Evolutionary conservation across 495 filamentous ascomycete genomes (phyloP).

Genomic region (Talaromyces proteolyticus): DNA sequence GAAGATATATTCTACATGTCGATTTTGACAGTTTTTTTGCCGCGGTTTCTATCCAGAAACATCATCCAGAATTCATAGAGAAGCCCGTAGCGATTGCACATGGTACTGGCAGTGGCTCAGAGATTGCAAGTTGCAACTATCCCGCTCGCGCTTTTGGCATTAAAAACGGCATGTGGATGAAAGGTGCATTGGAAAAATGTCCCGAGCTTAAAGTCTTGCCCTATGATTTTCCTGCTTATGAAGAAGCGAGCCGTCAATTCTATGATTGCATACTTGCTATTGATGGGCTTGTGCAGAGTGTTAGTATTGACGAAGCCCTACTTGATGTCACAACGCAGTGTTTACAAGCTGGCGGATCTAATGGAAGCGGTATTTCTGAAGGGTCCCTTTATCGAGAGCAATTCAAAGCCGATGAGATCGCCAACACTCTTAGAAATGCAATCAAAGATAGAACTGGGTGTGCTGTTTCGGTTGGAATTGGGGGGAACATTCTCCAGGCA

Average conservation of each 20-base stretch:
- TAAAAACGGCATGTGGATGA: constrained; percentile 99
- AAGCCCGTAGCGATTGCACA: constrained; percentile 91
- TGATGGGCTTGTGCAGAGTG: constrained; percentile 83
- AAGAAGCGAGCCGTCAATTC: constrained; percentile 83
- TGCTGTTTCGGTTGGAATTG: constrained; percentile 90
- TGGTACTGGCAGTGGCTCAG: constrained; percentile 74
- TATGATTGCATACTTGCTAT: constrained; percentile 77
- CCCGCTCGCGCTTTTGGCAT: constrained; percentile 77
- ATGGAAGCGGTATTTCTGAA: constrained; percentile 62
- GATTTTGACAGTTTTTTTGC: constrained; percentile 99
- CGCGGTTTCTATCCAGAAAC: constrained; percentile 76
- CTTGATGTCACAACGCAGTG: constrained; percentile 69
- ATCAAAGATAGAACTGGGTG: constrained; percentile 74
- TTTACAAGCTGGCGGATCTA: constrained; percentile 58
- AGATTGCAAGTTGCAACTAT: constrained; percentile 98
- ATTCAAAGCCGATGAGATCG: constrained; percentile 71
- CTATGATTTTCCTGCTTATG: constrained; percentile 92
- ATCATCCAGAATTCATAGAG: constrained; percentile 62
- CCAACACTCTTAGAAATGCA: constrained; percentile 53
- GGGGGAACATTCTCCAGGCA: constrained; percentile 82
- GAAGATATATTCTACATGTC: constrained; percentile 88
- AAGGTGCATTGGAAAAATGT: constrained; percentile 74
- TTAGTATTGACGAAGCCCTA: constrained; percentile 92
- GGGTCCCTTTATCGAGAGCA: constrained; percentile 78
- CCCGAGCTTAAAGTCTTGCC: constrained; percentile 78